phyloP scores from a whole-genome alignment of 306 rosid genomes.

The Aeschynomene evenia region DNA sequence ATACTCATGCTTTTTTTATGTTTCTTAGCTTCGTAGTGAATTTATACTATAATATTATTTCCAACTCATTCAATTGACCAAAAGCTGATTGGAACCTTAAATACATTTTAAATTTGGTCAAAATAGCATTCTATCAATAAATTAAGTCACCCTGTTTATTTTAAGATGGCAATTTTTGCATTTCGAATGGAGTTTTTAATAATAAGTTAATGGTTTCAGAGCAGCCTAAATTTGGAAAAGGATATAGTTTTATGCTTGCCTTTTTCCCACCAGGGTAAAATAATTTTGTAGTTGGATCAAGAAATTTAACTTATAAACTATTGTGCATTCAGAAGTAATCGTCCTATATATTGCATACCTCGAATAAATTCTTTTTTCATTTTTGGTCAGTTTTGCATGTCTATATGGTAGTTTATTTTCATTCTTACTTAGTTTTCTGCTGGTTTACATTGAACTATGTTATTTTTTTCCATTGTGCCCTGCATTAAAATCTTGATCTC shows the following conservation, averaged over 20 bases:
- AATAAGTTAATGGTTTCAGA: slow-evolving; percentile 1
- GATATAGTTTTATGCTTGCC: not conserved
- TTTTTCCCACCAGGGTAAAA: not conserved
- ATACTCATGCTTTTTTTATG: slow-evolving; percentile 20
- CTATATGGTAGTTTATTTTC: slow-evolving; percentile 9
- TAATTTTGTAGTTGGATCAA: not conserved
- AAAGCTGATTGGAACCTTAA: slow-evolving; percentile 1
- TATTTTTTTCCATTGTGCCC: slow-evolving; percentile 4
- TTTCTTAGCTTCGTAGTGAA: not conserved
- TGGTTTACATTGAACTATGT: slow-evolving; percentile 3
- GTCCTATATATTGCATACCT: not conserved
- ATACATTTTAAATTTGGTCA: slow-evolving; percentile 9
- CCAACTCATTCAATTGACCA: slow-evolving; percentile 14
- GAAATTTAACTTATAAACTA: slow-evolving; percentile 15
- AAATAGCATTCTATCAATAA: slow-evolving; percentile 1
- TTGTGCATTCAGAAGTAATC: not conserved
- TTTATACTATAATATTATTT: slow-evolving; percentile 8
- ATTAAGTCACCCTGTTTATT: not conserved
- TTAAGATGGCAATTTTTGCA: not conserved
- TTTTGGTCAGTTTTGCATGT: slow-evolving; percentile 23
- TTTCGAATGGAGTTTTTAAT: not conserved
- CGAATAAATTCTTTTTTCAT: not conserved
- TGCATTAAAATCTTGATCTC: not conserved
- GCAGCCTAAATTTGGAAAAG: slow-evolving; percentile 7
- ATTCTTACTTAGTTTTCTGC: slow-evolving; percentile 11